phyloP scores from a whole-genome alignment of 1,284 basidiomycete genomes.

The Ceratobasidium sp. region DNA sequence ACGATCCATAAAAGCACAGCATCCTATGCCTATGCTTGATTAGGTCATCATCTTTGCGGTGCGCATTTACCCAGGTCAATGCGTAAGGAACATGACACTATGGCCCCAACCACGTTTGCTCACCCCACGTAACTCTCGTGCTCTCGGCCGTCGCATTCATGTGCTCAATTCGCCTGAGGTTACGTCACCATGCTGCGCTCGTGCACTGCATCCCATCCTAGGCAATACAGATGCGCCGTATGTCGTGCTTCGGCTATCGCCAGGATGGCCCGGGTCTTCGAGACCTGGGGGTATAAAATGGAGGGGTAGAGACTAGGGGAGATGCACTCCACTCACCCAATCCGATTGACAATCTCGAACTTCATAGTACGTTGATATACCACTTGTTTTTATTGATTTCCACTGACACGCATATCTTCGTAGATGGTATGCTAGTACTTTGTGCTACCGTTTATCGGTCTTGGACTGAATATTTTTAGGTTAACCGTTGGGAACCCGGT shows the following conservation, averaged over 20 bases:
- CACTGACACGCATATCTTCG: not conserved
- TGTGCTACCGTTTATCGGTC: not conserved
- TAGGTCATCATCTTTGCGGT: no score
- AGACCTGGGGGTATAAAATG: slow-evolving; percentile 21
- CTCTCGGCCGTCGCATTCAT: slow-evolving; percentile 24
- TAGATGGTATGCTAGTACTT: slow-evolving; percentile 17
- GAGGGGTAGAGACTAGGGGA: not conserved
- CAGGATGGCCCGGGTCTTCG: not conserved
- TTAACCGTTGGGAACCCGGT: slow-evolving; percentile 71
- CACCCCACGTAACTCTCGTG: slow-evolving; percentile 28
- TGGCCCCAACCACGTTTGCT: slow-evolving; percentile 4
- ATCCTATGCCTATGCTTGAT: no score
- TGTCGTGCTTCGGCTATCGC: slow-evolving; percentile 14
- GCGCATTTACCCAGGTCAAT: no score
- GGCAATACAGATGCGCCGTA: slow-evolving; percentile 21
- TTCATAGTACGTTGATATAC: not conserved
- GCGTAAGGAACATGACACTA: slow-evolving; percentile 17
- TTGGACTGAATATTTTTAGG: slow-evolving; percentile 16
- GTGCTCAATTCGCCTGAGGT: slow-evolving; percentile 18
- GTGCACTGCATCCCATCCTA: slow-evolving; percentile 29
- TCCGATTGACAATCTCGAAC: not conserved
- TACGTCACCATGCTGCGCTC: slow-evolving; percentile 41
- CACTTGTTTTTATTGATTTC: not conserved
- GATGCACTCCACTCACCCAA: not conserved
- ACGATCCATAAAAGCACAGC: no score